Base-by-base conservation (phyloP, 2,329 filamentous ascomycete species). In the Xylaria sp. region DNA sequence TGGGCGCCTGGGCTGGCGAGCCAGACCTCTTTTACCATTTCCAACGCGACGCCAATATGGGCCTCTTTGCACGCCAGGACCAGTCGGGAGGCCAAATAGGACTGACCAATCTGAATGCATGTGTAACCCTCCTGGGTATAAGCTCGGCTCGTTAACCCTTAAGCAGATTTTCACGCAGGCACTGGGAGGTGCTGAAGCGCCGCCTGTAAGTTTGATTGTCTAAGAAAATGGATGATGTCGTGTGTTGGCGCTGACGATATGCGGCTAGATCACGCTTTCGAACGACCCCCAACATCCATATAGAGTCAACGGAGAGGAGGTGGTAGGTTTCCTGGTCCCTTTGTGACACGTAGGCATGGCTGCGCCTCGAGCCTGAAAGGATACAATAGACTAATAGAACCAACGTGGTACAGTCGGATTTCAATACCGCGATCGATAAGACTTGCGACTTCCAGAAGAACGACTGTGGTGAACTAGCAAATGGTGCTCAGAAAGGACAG, bases 371-470 rank as follows among this genome's bases (percentile, higher is more conserved):
- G 17, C 42, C n/a, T 57, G 42, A 28, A 36, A 51, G 60, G 23
- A 33, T 46, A 44, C 40, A 17, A 38, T 46, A 59, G 56, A 62
- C 53, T 33, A 5, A 36, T 49, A n/a, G 46, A 61, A 59, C 48
- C 28, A 23, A 36, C 26, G 31, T 26, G 20, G 4, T 9, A 36
- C 38, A 85, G 83, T 73, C 77, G 64, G 80, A 83, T 74, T 86
- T 82, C 72, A 38, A 73, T 28, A 77, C 79, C 10, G 84, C 84
- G 0, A 79, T 80, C 6, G 78, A 80, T 63, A 78, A 83, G 26
- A 79, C 82, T 1, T 86, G 85, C 76, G 83, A 84, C 71, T 82
- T 83, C 72, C 84, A 86, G 74, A 81, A 83, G 74, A 85, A 86
- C 71, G 75, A 74, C 20, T 86, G 85, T 67, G 80, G 81, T n/a